Base-by-base conservation (phyloP, 495 filamentous ascomycete genomes). In the Geoglossum glabrum region DNA sequence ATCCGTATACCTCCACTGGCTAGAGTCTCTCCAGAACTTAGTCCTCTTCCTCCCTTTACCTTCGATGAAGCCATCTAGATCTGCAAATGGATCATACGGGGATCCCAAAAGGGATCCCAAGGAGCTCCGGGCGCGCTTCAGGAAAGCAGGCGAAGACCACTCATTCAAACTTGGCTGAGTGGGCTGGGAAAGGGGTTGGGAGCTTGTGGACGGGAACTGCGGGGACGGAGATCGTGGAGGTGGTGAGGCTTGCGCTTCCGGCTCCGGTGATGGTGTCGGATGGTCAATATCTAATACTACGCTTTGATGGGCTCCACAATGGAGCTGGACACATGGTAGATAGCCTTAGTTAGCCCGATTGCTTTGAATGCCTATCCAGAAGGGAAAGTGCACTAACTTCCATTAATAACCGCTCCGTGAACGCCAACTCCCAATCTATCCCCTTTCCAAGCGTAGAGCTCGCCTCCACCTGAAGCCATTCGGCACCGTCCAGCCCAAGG, bases 111-210 rank as follows among this genome's bases (percentile, higher is more conserved):
- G 66, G 0, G 76, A 74, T 0, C 78, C 79, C 58, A 78, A 79
- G 1, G 80, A 85, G 5, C 79, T 66, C 47, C 83, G 74, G 19
- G 74, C 70, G 26, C 81, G 73, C 61, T 81, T 86, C 21, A 86
- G 62, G 60, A 93, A 92, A 8, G 84, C 85, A 5, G 88, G 87
- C 5, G 89, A 92, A 23, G 75, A 71, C 73, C 79, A 92, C 64
- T 74, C 71, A 56, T 71, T 67, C 11, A 34, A 23, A 25, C 55
- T 52, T 45, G 27, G 47, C 19, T 40, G 17, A 3, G 11, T 28
- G 26, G 23, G 28, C 2, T 27, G 9, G 23, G 28, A 13, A 11
- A 52, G 49, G 49, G 28, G 43, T 27, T n/a, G 43, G 56, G 45
- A 36, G 27, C 43, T 49, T 60, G 2, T 27, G 45, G 11, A 45